Percentiles rank a stretch among this genome's conserved stretches.
These are phyloP conservation scores for Ceratobasidium sp. DNA, from an alignment of 1,284 basidiomycete genomes.

Conservation along the genomic window DNA sequence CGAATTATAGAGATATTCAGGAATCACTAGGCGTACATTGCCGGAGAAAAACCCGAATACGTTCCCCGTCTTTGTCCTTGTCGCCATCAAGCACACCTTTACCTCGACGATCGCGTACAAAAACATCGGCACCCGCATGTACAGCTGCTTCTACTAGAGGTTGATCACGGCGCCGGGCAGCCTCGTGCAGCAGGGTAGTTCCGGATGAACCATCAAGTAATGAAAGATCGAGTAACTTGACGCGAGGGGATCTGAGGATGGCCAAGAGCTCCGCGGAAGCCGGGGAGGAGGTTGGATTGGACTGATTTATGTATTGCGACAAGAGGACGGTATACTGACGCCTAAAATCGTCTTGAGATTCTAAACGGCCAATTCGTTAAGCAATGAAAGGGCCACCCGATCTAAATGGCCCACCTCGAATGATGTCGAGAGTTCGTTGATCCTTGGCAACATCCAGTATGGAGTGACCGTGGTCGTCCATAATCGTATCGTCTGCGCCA, in stretches of 20 bases:
- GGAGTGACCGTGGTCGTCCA: slow-evolving; percentile 78
- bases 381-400: background rate
- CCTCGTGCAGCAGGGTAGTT: slow-evolving; percentile 87
- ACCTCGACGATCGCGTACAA: slow-evolving; percentile 85
- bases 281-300: slow-evolving; percentile 63
- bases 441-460: slow-evolving; percentile 79
- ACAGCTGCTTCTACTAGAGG: slow-evolving; percentile 86
- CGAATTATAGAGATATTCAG: slow-evolving; percentile 1
- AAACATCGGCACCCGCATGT: slow-evolving; percentile 90
- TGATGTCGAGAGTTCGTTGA: slow-evolving; percentile 71
- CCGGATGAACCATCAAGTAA: slow-evolving; percentile 85
- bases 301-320: slow-evolving; percentile 81
- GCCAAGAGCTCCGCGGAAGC: slow-evolving; percentile 62
- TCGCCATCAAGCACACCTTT: slow-evolving; percentile 80
- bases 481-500: slow-evolving; percentile 82
- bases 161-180: slow-evolving; percentile 85
- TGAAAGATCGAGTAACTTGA: slow-evolving; percentile 72
- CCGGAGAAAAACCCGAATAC: slow-evolving; percentile 84
- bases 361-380: slow-evolving; percentile 59
- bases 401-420: slow-evolving; percentile 71
- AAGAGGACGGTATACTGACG: slow-evolving; percentile 77
- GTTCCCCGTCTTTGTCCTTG: slow-evolving; percentile 76
- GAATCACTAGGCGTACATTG: slow-evolving; percentile 71
- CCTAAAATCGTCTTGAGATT: slow-evolving; percentile 84
- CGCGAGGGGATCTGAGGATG: slow-evolving; percentile 74